Conservation (phyloP, 306 rosid species). For the Carpinus fangiana region DNA sequence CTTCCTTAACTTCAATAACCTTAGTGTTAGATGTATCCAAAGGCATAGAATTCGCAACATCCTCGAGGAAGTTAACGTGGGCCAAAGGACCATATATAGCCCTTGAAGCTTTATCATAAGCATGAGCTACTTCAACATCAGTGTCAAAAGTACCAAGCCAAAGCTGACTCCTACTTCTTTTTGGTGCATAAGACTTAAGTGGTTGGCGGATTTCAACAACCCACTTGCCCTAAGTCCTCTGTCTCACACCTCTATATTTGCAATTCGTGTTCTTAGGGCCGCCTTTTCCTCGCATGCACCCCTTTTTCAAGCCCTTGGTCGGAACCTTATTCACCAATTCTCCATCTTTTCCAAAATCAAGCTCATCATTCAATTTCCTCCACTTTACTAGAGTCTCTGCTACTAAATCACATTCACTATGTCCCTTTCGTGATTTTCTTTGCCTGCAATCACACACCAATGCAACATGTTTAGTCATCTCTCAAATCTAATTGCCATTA, state of each 20-base stretch:
- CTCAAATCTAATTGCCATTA: background rate
- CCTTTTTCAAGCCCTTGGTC: slow-evolving; percentile 77
- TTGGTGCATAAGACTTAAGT: slow-evolving; percentile 16
- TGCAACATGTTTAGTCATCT: too few species aligned
- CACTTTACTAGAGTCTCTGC: slow-evolving; percentile 61
- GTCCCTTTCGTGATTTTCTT: slow-evolving; percentile 45
- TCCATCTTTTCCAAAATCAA: slow-evolving; percentile 40
- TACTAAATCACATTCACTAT: slow-evolving; percentile 46
- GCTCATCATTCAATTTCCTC: slow-evolving; percentile 49
- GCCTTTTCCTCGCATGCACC: slow-evolving; percentile 93
- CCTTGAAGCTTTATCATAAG: slow-evolving; percentile 86
- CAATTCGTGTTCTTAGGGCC: slow-evolving; percentile 83
- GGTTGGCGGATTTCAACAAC: slow-evolving; percentile 92
- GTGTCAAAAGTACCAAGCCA: slow-evolving; percentile 94
- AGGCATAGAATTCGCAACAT: too few species aligned
- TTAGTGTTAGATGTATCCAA: too few species aligned
- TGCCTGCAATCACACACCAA: too few species aligned
- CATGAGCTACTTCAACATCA: slow-evolving; percentile 73
- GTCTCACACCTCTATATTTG: slow-evolving; percentile 82
- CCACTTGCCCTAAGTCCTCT: slow-evolving; percentile 97
- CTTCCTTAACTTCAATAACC: too few species aligned
- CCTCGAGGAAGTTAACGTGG: too few species aligned
- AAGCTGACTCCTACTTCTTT: slow-evolving; percentile 45
- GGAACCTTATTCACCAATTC: slow-evolving; percentile 20
- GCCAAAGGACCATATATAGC: too few species aligned